A percentile compares a stretch with the other conserved stretches of the same genome.
Evolutionary conservation across 2,329 filamentous ascomycete species (phyloP).

Genomic region (Hymenoscyphus linearis): DNA sequence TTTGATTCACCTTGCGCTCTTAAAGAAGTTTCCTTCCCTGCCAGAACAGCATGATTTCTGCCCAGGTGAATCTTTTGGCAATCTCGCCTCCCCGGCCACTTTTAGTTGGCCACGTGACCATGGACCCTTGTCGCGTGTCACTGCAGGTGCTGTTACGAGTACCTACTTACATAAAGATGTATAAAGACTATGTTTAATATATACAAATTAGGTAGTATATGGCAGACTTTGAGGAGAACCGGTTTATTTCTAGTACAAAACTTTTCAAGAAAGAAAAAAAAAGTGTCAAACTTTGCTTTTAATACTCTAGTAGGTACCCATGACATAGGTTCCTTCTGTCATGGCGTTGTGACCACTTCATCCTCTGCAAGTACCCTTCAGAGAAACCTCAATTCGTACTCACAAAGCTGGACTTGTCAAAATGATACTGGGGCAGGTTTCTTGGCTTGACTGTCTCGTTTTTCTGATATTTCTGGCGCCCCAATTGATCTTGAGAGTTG

Average conservation of each 20-base stretch:
- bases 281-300: background rate
- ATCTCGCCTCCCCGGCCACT: background rate
- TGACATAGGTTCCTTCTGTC: background rate
- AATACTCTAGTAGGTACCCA: background rate
- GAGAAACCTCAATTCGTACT: background rate
- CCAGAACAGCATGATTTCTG: background rate
- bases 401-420: background rate
- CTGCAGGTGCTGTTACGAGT: too few species aligned
- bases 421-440: constrained; percentile 72
- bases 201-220: too few species aligned
- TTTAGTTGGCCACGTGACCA: background rate
- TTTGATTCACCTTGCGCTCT: background rate
- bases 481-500: constrained; percentile 64
- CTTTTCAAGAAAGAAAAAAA: too few species aligned
- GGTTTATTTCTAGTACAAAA: too few species aligned
- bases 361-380: background rate
- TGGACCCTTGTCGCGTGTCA: too few species aligned
- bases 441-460: constrained; percentile 68
- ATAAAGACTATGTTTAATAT: too few species aligned
- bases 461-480: constrained; percentile 68
- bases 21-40: background rate
- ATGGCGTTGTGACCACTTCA: background rate
- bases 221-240: too few species aligned
- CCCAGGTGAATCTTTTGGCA: background rate
- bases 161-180: too few species aligned